Percentiles rank a stretch among this genome's conserved stretches.
Conservation (phyloP, 306 rosid genomes). For the Pachyrhizus erosus region DNA sequence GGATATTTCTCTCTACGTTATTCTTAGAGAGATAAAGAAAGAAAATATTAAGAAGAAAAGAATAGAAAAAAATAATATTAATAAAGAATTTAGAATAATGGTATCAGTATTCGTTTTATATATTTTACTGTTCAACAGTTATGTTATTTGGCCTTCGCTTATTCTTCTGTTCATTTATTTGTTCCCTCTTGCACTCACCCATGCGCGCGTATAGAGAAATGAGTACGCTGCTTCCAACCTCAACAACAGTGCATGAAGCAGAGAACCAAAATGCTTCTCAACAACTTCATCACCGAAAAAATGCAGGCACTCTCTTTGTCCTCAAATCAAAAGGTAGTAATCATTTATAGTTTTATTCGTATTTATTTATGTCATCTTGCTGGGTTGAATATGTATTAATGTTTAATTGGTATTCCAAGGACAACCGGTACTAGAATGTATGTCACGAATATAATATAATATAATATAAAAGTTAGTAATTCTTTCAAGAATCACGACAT, state of each 20-base stretch:
- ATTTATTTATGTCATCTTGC: not conserved
- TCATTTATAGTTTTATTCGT: not conserved
- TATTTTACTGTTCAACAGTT: not conserved
- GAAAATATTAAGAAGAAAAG: too few species aligned
- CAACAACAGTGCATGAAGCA: not conserved
- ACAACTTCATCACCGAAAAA: not conserved
- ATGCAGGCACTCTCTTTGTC: conserved; percentile 6
- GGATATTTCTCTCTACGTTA: too few species aligned
- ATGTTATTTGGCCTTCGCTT: not conserved
- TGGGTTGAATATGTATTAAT: not conserved
- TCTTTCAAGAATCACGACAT: not conserved
- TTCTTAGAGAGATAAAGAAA: too few species aligned
- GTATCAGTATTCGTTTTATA: too few species aligned
- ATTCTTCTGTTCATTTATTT: not conserved
- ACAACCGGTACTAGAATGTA: not conserved
- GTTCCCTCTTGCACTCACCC: not conserved
- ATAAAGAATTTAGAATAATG: too few species aligned
- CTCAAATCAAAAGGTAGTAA: not conserved
- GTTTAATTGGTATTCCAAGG: not conserved
- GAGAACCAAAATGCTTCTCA: not conserved
- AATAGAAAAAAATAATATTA: too few species aligned
- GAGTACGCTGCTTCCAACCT: not conserved
- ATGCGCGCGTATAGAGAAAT: not conserved
- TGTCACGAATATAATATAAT: not conserved
- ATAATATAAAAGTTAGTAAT: not conserved